phyloP scores from a whole-genome alignment of 192 early-diverging fungal species.

The Funneliformis mosseae region DNA sequence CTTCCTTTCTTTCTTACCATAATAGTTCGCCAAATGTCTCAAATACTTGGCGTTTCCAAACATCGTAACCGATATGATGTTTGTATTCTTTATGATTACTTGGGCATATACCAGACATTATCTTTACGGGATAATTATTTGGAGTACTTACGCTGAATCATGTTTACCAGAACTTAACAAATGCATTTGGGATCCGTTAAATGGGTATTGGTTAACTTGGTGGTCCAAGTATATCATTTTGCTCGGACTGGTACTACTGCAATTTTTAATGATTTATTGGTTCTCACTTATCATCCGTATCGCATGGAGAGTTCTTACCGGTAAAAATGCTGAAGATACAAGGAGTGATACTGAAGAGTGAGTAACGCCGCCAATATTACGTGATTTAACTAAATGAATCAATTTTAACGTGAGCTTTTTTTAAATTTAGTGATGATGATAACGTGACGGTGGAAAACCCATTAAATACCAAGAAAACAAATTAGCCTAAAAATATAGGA shows the following conservation, averaged over 20 bases:
- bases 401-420: neutral
- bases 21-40: conserved; percentile 71
- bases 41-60: conserved; percentile 66
- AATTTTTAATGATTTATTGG: conserved; percentile 71
- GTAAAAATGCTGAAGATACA: conserved; percentile 60
- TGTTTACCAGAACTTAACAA: conserved; percentile 48
- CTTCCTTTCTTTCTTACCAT: neutral
- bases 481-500: neutral
- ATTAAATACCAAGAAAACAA: neutral
- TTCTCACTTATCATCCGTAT: conserved; percentile 66
- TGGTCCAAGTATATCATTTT: conserved; percentile 47
- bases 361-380: neutral
- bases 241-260: conserved; percentile 53
- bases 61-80: conserved; percentile 58
- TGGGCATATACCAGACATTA: conserved; percentile 81
- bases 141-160: conserved; percentile 59
- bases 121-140: conserved; percentile 65
- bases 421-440: neutral
- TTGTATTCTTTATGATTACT: conserved; percentile 67
- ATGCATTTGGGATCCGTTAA: conserved; percentile 44
- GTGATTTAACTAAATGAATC: neutral
- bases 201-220: conserved; percentile 52
- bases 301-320: conserved; percentile 58
- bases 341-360: conserved; percentile 69
- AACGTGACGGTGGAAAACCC: neutral